Percentiles rank a stretch among this genome's conserved stretches.
Evolutionary conservation across 2,329 filamentous ascomycete genomes (phyloP).

Genomic region (Fusarium sp.): DNA sequence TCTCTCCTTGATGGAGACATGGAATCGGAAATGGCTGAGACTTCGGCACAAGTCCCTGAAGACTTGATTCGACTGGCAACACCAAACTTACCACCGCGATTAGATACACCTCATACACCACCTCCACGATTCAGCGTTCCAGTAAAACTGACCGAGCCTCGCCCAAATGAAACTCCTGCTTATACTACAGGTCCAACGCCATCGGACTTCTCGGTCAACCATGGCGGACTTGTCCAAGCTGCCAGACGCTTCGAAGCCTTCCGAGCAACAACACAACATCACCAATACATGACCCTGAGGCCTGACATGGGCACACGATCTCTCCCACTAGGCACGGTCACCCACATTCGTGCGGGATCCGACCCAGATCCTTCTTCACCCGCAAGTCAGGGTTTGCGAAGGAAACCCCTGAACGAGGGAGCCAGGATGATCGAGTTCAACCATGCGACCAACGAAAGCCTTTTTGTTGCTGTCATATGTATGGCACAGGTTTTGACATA

Average conservation of each 20-base stretch:
- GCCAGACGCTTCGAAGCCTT: conserved; percentile 40
- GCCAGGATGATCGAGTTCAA: conserved; percentile 41
- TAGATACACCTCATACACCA: conserved; percentile 39
- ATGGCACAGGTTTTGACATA: conserved; percentile 39
- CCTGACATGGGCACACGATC: conserved; percentile 30
- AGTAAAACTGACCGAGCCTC: conserved; percentile 10
- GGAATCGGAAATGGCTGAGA: conserved; percentile 23
- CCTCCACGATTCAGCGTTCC: conserved; percentile 18
- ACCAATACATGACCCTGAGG: conserved; percentile 37
- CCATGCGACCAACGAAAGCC: conserved; percentile 37
- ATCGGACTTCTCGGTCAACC: conserved; percentile 27
- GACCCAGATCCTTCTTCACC: conserved; percentile 22
- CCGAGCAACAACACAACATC: conserved; percentile 28
- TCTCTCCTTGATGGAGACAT: conserved; percentile 30
- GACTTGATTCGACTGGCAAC: conserved; percentile 41
- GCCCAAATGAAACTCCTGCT: not conserved
- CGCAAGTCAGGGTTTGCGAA: conserved; percentile 22
- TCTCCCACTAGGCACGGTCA: conserved; percentile 30
- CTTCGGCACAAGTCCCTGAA: conserved; percentile 9
- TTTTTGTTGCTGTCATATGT: conserved; percentile 40
- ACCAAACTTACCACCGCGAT: conserved; percentile 37
- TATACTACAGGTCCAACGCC: not conserved
- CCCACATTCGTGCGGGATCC: conserved; percentile 34
- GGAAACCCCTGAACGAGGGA: conserved; percentile 38
- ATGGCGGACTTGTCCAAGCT: conserved; percentile 38